Evolutionary conservation across 768 basidiomycete genomes (phyloP).

Genomic region (Psilocybe cubensis): DNA sequence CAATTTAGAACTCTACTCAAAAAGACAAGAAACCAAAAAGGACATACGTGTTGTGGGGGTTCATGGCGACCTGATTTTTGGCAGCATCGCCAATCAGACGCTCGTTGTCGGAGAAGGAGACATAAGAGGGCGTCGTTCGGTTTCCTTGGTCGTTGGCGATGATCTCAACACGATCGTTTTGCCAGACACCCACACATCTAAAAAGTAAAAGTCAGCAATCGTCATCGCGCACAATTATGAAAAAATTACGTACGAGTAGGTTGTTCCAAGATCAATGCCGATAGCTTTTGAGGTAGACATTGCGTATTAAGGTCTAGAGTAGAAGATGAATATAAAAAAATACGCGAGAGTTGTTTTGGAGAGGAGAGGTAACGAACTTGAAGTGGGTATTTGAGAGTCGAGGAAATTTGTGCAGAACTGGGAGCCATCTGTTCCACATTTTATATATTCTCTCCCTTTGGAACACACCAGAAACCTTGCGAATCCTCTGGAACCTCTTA

Average conservation of each 20-base stretch:
- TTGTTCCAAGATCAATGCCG: slow-evolving; percentile 93
- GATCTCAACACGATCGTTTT: slow-evolving; percentile 99
- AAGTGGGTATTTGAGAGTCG: slow-evolving; percentile 22
- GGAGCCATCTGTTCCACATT: slow-evolving; percentile 24
- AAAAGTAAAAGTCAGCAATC: slow-evolving; percentile 8
- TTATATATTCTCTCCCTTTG: slow-evolving; percentile 39
- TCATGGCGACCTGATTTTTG: slow-evolving; percentile 99
- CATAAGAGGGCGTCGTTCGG: slow-evolving; percentile 95
- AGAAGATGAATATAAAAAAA: background rate
- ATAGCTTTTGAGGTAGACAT: slow-evolving; percentile 80
- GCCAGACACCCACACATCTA: slow-evolving; percentile 98
- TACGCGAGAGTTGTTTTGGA: slow-evolving; percentile 8
- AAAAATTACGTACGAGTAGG: slow-evolving; percentile 70
- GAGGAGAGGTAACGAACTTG: slow-evolving; percentile 9
- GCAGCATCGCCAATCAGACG: slow-evolving; percentile 99
- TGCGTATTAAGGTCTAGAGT: slow-evolving; percentile 20
- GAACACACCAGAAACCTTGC: slow-evolving; percentile 45
- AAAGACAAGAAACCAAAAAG: background rate
- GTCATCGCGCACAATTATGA: background rate
- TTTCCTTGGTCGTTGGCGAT: slow-evolving; percentile 96
- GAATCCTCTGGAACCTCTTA: slow-evolving; percentile 51
- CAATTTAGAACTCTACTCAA: slow-evolving; percentile 4
- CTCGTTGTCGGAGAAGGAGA: slow-evolving; percentile 93
- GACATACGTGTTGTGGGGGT: slow-evolving; percentile 86
- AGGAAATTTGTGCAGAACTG: slow-evolving; percentile 17